A percentile compares a stretch with the other conserved stretches of the same genome.
Conservation (phyloP, 2,329 filamentous ascomycete species). For the Penicillium italicum region DNA sequence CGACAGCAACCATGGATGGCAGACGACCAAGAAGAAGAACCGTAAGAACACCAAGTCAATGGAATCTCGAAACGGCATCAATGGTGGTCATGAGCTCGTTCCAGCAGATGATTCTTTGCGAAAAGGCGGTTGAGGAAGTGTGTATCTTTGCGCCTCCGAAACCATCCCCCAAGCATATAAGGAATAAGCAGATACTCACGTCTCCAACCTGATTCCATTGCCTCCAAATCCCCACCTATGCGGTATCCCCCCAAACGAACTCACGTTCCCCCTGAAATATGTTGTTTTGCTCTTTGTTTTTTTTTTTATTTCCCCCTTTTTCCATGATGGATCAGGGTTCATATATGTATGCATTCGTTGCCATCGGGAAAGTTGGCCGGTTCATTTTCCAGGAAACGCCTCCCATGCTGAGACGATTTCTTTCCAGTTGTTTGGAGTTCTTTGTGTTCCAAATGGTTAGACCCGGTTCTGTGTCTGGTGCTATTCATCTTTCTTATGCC, state of each 20-base stretch:
- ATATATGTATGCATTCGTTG: conserved; percentile 13
- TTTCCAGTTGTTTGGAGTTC: conserved; percentile 18
- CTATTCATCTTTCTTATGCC: conserved; percentile 16
- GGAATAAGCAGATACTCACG: not conserved
- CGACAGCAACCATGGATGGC: conserved; percentile 38
- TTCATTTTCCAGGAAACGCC: conserved; percentile 6
- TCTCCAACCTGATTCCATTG: not conserved
- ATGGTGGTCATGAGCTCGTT: conserved; percentile 36
- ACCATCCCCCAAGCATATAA: not conserved
- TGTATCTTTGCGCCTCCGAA: not conserved
- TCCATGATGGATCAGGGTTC: not conserved
- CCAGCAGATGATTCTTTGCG: conserved; percentile 44
- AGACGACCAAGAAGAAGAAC: conserved; percentile 45
- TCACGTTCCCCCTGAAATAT: conserved; percentile 5
- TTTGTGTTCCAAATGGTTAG: conserved; percentile 17
- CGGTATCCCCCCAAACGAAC: not conserved
- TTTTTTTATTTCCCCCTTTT: not conserved
- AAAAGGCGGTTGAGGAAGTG: conserved; percentile 43
- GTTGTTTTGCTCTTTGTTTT: conserved; percentile 3
- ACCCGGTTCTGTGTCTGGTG: conserved; percentile 8
- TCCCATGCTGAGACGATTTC: conserved; percentile 6
- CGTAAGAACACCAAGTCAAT: conserved; percentile 37
- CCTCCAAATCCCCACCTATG: not conserved
- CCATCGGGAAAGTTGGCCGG: conserved; percentile 7
- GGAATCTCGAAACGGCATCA: conserved; percentile 30